Conservation (phyloP, 2,329 filamentous ascomycete species). For the Ceratocystis cubensis region DNA sequence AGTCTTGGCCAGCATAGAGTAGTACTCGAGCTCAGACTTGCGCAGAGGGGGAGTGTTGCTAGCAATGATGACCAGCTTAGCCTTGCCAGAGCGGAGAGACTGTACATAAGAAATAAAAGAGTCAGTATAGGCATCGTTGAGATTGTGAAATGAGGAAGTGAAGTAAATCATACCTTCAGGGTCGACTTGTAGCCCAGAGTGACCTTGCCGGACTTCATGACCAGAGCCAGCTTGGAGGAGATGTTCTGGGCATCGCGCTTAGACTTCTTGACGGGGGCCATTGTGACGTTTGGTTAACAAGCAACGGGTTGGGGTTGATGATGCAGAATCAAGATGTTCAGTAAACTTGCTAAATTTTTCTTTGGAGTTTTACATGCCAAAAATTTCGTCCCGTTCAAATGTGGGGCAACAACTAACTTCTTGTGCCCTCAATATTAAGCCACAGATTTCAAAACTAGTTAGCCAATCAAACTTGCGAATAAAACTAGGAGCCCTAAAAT, state of each 20-base stretch:
- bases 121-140: conserved; percentile 39
- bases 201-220: conserved; percentile 62
- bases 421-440: conserved; percentile 12
- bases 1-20: conserved; percentile 85
- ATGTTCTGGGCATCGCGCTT: conserved; percentile 78
- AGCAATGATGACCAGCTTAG: conserved; percentile 88
- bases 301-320: conserved; percentile 24
- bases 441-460: conserved; percentile 20
- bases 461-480: conserved; percentile 25
- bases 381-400: conserved; percentile 12
- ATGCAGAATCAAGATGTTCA: conserved; percentile 24
- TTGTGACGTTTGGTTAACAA: conserved; percentile 39
- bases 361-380: conserved; percentile 1
- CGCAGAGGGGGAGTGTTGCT: conserved; percentile 96
- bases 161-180: conserved; percentile 22
- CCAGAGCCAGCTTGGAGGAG: conserved; percentile 49
- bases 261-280: conserved; percentile 60
- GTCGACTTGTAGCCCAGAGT: conserved; percentile 74
- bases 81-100: conserved; percentile 86
- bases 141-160: conserved; percentile 10
- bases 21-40: conserved; percentile 96
- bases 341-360: background rate
- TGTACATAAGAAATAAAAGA: conserved; percentile 29
- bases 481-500: conserved; percentile 30
- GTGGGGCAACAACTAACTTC: conserved; percentile 14